Evolutionary conservation across 164 flowering plant species (phyloP), one percentile per base, ranked within the genome.

Genomic region (Umbellularia californica): DNA sequence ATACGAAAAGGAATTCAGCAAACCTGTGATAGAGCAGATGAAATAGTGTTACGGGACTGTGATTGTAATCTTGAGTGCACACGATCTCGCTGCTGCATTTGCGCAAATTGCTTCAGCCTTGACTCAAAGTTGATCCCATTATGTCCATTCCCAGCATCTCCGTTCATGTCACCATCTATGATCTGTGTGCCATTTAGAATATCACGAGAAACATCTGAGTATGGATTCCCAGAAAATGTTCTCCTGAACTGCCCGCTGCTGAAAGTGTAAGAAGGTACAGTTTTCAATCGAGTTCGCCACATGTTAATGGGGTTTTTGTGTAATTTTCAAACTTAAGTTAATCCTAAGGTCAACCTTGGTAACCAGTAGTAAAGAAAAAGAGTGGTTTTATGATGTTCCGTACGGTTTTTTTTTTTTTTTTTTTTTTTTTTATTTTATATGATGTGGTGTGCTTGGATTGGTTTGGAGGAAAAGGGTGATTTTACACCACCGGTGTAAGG

Each of bases 221-320:
- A 73, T 2, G 75, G 70, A 50, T 70, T 76, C 66, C 81, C 83
- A 47, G 81, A 73, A 12, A 74, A 70, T 51, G 81, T 68, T 24
- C n/a, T 10, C 73, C 65, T 25, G 62, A 71, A 20, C 70, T 84
- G 90, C 70, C 87, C 91, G 30, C 84, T 83, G 71, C 68, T 87
- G 76, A 91, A 85, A 60, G 90, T 85, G 80, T 82, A 86, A 20
- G 95, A 75, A 70, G 98, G 97, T 23, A 94, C 92, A 50, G 94
- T 87, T 81, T 84, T 92, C 72, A 94, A 78, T 58, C 97, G 88
- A 71, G 94, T 94, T 65, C 89, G 79, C n/a, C n/a, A n/a, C n/a
- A n/a, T n/a, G n/a, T n/a, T n/a, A n/a, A n/a, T n/a, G n/a, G n/a
- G n/a, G n/a, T n/a, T n/a, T n/a, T n/a, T n/a, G n/a, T n/a, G n/a